Evolutionary conservation across 1,284 basidiomycete species (phyloP).

Genomic region (Ustilago trichophora): DNA sequence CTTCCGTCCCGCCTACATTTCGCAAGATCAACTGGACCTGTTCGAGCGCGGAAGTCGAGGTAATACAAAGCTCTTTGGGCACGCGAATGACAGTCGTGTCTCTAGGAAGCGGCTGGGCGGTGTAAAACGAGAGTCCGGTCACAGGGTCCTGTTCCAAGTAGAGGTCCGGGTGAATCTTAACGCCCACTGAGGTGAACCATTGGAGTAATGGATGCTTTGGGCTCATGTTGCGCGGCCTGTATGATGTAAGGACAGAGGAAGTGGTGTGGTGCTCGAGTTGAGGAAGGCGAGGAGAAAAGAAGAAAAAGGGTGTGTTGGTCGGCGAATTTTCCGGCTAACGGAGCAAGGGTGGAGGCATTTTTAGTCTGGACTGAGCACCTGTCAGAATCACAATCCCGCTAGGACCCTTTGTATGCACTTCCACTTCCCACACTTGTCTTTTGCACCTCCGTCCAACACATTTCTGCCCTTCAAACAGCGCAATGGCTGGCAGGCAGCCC

Average conservation of each 20-base stretch:
- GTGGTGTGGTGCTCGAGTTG: too few species aligned
- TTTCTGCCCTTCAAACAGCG: too few species aligned
- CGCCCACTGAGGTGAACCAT: conserved; percentile 24
- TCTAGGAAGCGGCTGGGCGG: conserved; percentile 4
- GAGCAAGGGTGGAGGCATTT: conserved; percentile 2
- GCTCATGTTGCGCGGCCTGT: neutral
- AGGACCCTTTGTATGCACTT: conserved; percentile 3
- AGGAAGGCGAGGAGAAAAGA: neutral
- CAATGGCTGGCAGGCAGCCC: conserved; percentile 8
- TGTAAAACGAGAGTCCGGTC: conserved; percentile 34
- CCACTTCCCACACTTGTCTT: neutral
- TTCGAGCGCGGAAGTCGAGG: conserved; percentile 6
- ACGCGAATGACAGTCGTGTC: conserved; percentile 30
- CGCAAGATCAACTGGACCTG: neutral
- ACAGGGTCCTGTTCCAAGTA: conserved; percentile 17
- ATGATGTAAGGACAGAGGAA: neutral
- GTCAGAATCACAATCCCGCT: neutral
- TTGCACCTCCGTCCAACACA: neutral
- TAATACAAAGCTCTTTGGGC: conserved; percentile 28
- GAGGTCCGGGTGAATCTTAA: conserved; percentile 13
- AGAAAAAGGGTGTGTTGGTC: conserved; percentile 1
- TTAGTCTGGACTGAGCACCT: neutral
- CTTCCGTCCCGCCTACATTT: too few species aligned
- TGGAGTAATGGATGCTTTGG: neutral
- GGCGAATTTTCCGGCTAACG: conserved; percentile 5